Evolutionary conservation across 176 grass and related monocot species (phyloP).

Genomic region (Ensete glaucum): DNA sequence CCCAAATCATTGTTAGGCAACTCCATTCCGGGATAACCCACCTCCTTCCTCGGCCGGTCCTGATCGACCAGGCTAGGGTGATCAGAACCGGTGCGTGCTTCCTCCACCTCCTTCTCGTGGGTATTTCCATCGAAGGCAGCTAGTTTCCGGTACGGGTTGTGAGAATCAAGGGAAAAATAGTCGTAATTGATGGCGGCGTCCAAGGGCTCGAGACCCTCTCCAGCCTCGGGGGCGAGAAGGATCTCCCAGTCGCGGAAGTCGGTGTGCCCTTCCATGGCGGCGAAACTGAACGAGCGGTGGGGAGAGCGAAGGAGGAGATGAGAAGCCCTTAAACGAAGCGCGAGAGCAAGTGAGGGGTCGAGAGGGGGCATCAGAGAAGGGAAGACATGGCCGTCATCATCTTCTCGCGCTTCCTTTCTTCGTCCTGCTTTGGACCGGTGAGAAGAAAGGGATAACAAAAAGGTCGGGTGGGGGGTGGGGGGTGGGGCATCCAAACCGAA

Average conservation of each 20-base stretch:
- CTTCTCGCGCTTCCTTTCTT: background rate
- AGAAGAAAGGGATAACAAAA: no score
- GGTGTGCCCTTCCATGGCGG: background rate
- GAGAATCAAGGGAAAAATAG: background rate
- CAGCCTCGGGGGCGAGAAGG: background rate
- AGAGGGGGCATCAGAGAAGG: background rate
- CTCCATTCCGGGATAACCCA: slow-evolving; percentile 12
- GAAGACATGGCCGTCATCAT: background rate
- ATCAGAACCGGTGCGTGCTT: background rate
- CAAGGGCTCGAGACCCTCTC: background rate
- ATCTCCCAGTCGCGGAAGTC: slow-evolving; percentile 10
- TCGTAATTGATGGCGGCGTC: slow-evolving; percentile 7
- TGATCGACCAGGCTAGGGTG: slow-evolving; percentile 59
- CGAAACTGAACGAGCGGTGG: background rate
- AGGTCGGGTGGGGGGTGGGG: no score
- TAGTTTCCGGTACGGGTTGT: background rate
- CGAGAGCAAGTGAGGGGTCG: background rate
- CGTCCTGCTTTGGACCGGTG: no score
- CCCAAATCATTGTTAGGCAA: slow-evolving; percentile 43
- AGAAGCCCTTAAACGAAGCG: background rate
- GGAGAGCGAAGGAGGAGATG: background rate
- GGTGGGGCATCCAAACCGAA: no score
- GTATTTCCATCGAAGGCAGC: background rate
- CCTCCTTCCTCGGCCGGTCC: slow-evolving; percentile 10
- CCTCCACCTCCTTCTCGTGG: background rate